A percentile compares a stretch with the other conserved stretches of the same genome.
Evolutionary conservation across 768 basidiomycete species (phyloP).

Genomic region (Suillus cothurnatus): DNA sequence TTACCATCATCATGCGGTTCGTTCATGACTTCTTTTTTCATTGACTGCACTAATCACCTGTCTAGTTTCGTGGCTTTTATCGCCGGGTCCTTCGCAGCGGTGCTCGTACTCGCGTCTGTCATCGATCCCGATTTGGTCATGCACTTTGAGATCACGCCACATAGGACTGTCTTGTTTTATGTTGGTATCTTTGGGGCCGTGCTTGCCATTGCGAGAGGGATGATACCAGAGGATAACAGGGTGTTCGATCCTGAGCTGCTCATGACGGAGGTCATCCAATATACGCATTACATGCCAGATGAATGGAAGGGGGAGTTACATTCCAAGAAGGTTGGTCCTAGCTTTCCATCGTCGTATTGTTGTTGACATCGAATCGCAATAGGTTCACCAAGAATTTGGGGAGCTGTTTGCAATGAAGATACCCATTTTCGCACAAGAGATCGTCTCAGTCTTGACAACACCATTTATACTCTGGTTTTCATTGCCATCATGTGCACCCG

Average conservation of each 20-base stretch:
- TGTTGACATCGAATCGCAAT: not conserved
- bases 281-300: slow-evolving; percentile 95
- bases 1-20: slow-evolving; percentile 87
- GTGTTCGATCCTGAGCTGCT: slow-evolving; percentile 94
- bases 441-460: slow-evolving; percentile 89
- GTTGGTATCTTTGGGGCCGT: slow-evolving; percentile 85
- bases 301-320: slow-evolving; percentile 91
- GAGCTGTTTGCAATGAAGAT: slow-evolving; percentile 94
- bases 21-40: slow-evolving; percentile 25
- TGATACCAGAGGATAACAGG: slow-evolving; percentile 93
- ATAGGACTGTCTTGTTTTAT: slow-evolving; percentile 94
- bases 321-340: slow-evolving; percentile 68
- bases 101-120: slow-evolving; percentile 88
- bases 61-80: slow-evolving; percentile 93
- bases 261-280: slow-evolving; percentile 89
- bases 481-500: slow-evolving; percentile 84
- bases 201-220: slow-evolving; percentile 87
- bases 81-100: slow-evolving; percentile 95
- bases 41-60: not conserved
- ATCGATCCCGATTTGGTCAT: slow-evolving; percentile 93
- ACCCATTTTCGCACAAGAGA: slow-evolving; percentile 82
- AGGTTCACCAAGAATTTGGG: slow-evolving; percentile 92
- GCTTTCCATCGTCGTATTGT: slow-evolving; percentile 10
- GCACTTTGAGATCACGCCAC: slow-evolving; percentile 92
- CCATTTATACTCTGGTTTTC: slow-evolving; percentile 95